Base-by-base conservation (phyloP, 1,284 basidiomycete species). In the Apiotrichum domesticum region DNA sequence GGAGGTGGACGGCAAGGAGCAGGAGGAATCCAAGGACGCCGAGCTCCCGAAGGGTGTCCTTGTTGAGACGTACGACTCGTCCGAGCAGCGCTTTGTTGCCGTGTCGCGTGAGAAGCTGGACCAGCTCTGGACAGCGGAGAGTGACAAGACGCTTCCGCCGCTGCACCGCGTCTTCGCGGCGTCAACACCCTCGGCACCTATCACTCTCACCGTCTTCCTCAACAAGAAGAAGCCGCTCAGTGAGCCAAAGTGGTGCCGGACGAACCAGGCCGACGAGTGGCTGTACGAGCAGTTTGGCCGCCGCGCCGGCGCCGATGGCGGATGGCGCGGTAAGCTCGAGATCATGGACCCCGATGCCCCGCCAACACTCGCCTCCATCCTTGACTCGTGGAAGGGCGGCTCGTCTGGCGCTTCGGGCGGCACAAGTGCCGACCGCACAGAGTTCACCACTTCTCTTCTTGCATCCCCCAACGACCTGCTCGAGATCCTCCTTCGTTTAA, bases 301-400 rank as follows among this genome's bases (percentile, higher is more conserved):
- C 44, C 56, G 57, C 32, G 54, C 85, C 58, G 82, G 83, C 35
- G 81, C 83, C 46, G 84, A 85, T 66, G 65, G 54, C 55, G 88
- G 89, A 5, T 98, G 95, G 95, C 87, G 87, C 72, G 90, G 87
- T 74, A 95, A 94, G 77, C 87, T 98, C 56, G 82, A 86, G 54
- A 89, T 98, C 39, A 82, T 85, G 44, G 93, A 98, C 79, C 94
- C 95, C 53, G 95, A 98, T 79, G 89, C 92, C 88, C 86, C 92
- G 29, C 92, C 92, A 37, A 97, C 93, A 3, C 88, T 98, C 45
- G 85, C 85, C 79, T 87, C 86, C 15, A 84, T 95, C 5, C 81
- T 97, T 41, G 90, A 94, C 42, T 82, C 84, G 9, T 98, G 95
- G 95, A 83, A 88, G 32, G 78, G 79, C 21, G 87, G 88, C 64